Evolutionary conservation across 1,284 basidiomycete genomes (phyloP), one percentile per base, ranked within the genome.

Genomic region (Naganishia sp.): DNA sequence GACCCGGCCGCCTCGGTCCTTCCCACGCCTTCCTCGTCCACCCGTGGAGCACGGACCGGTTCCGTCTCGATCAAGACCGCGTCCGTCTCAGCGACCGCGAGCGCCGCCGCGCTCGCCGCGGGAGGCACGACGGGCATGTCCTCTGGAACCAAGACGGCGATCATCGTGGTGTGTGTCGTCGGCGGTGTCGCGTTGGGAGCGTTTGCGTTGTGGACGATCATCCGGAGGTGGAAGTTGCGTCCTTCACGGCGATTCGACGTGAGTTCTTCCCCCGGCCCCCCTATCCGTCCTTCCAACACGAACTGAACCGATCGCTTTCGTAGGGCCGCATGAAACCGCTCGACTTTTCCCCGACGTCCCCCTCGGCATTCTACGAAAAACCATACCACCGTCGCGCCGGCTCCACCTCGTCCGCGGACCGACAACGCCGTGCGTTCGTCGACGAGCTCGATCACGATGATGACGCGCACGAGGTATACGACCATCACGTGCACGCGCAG

Each of bases 211-310:
- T 92, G 90, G 90, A 92, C 89, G 52, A 81, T 90, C 73, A 89
- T 92, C 82, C 87, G 90, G 81, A 91, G 91, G 79, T 90, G 88
- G 88, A 91, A 92, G 81, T 86, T 92, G 73, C 85, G 84, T 64
- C 86, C 87, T 65, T 90, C 89, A 42, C 83, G 84, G 74, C 83
- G 85, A 73, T 91, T 91, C 74, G 88, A 90, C 48, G 64, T 68
- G 55, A 55, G 67, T 60, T 15, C 11, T 13, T 13, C 7, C 18
- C 13, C 23, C 33, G 16, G 21, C 21, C 33, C 10, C n/a, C 15
- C 21, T 16, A 11, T n/a, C 4, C 36, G 21, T 28, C 15, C 15
- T 23, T 50, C 10, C 15, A 39, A 39, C 10, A 44, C 1, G 10
- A 33, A 44, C 45, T 64, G 43, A 64, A 21, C 21, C 36, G n/a